Percentiles rank a stretch among this genome's conserved stretches.
phyloP scores from a whole-genome alignment of 176 grass and related monocot species.

The Carex pumila region DNA sequence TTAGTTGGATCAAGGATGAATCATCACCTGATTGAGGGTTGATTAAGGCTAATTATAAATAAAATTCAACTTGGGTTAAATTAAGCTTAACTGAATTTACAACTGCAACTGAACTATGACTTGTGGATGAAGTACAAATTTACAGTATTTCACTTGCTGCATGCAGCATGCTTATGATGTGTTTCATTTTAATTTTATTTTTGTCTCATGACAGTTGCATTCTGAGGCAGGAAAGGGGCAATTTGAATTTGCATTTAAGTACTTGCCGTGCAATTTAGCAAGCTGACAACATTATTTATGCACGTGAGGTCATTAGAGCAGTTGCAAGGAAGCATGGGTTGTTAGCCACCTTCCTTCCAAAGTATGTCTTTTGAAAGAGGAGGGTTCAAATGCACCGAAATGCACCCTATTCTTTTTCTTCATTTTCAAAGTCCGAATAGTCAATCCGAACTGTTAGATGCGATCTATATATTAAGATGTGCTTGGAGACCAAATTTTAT shows the following conservation, averaged over 20 bases:
- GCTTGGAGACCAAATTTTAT: no score
- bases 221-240: conserved; percentile 88
- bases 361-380: conserved; percentile 27
- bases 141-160: background rate
- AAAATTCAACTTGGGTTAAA: background rate
- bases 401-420: no score
- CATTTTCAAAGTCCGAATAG: no score
- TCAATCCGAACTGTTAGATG: no score
- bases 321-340: conserved; percentile 74
- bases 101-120: background rate
- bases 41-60: background rate
- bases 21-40: background rate
- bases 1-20: background rate
- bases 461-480: no score
- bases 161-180: background rate
- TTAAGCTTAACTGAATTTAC: background rate
- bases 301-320: conserved; percentile 80
- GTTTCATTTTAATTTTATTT: background rate
- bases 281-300: conserved; percentile 89
- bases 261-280: conserved; percentile 69
- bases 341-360: conserved; percentile 82
- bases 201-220: conserved; percentile 52
- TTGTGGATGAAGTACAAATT: background rate
- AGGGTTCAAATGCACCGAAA: no score
- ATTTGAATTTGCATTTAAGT: conserved; percentile 84